Conservation (phyloP, 2,329 filamentous ascomycete genomes). For the Diplodia mutila region DNA sequence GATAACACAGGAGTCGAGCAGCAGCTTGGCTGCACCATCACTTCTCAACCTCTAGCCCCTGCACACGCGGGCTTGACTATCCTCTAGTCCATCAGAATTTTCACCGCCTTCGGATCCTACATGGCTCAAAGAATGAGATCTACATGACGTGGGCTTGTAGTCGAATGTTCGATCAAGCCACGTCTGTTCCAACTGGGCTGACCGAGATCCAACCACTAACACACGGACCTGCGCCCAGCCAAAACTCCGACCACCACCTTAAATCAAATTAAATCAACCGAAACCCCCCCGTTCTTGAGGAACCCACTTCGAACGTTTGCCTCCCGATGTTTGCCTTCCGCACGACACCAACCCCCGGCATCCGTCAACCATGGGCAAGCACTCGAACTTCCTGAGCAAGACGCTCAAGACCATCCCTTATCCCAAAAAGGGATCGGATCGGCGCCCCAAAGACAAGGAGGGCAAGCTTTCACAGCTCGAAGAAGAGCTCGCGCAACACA, state of each 20-base stretch:
- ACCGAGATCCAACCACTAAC: background rate
- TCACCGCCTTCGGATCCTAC: background rate
- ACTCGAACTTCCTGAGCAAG: background rate
- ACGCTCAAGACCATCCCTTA: background rate
- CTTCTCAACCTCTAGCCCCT: background rate
- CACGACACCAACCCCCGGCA: background rate
- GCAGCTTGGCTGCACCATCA: background rate
- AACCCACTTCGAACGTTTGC: background rate
- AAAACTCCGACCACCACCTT: background rate
- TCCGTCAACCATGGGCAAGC: background rate
- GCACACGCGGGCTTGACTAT: background rate
- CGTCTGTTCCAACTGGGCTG: conserved; percentile 4
- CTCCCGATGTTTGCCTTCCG: background rate
- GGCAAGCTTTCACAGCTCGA: background rate
- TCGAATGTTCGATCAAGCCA: conserved; percentile 14
- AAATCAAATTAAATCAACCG: background rate
- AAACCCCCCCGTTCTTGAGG: background rate
- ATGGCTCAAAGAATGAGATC: background rate
- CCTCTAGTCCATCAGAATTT: background rate
- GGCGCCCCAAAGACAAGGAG: background rate
- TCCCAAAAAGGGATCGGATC: background rate
- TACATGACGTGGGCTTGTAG: conserved; percentile 5
- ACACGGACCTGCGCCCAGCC: background rate
- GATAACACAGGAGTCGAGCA: background rate
- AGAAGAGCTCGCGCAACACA: background rate